These are phyloP conservation scores for Lactifluus subvellereus DNA, from an alignment of 768 basidiomycete species.

Conservation along the genomic window DNA sequence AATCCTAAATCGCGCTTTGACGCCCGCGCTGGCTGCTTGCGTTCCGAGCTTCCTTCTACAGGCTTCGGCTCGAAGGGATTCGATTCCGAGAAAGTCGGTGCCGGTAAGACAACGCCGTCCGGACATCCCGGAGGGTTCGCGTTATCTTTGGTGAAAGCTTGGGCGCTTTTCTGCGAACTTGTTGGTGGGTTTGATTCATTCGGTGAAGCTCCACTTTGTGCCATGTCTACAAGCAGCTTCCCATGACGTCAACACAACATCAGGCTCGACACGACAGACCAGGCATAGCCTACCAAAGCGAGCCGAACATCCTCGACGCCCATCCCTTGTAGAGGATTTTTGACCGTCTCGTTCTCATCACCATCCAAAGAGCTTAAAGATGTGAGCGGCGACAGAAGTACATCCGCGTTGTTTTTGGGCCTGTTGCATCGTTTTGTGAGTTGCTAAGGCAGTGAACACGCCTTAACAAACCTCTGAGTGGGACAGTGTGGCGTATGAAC, in stretches of 20 bases:
- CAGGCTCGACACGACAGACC: neutral
- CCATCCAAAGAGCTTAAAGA: slow-evolving; percentile 25
- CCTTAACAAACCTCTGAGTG: slow-evolving; percentile 12
- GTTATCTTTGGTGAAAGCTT: neutral
- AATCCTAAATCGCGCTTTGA: slow-evolving; percentile 23
- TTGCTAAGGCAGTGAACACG: neutral
- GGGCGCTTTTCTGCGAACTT: neutral
- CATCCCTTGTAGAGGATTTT: slow-evolving; percentile 10
- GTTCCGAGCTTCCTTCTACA: slow-evolving; percentile 15
- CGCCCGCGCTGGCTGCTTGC: slow-evolving; percentile 23
- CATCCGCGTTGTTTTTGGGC: slow-evolving; percentile 16
- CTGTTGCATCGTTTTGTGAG: slow-evolving; percentile 2
- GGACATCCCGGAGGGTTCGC: neutral
- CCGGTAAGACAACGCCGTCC: neutral
- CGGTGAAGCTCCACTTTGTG: slow-evolving; percentile 6
- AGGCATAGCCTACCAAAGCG: slow-evolving; percentile 18
- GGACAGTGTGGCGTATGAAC: slow-evolving; percentile 30
- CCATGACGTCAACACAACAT: neutral
- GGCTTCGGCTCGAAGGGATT: neutral
- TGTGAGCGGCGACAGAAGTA: slow-evolving; percentile 30
- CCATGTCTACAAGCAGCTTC: slow-evolving; percentile 23
- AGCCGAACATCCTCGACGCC: slow-evolving; percentile 22
- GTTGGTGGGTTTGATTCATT: neutral
- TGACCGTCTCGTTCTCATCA: slow-evolving; percentile 14
- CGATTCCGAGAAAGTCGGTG: neutral